phyloP scores from a whole-genome alignment of 768 basidiomycete species.

The Leccinum uliginosum region DNA sequence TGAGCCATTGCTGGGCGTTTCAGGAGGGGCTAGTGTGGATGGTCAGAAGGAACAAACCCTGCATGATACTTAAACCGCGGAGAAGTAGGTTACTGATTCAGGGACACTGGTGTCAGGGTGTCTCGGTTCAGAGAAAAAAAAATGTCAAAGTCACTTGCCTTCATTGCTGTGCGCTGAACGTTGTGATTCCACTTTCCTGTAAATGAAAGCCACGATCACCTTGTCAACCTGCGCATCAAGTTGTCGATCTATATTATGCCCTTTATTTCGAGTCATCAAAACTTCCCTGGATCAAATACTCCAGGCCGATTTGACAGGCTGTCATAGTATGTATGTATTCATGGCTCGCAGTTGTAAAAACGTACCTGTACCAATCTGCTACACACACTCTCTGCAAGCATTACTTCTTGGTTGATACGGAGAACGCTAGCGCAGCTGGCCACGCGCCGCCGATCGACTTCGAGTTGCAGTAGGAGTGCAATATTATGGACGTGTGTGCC shows the following conservation, averaged over 20 bases:
- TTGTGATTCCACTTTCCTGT: too few species aligned
- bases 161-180: background rate
- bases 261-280: background rate
- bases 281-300: background rate
- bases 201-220: background rate
- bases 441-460: background rate
- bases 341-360: background rate
- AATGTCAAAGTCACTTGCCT: background rate
- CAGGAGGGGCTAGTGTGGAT: background rate
- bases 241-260: background rate
- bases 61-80: constrained; percentile 4
- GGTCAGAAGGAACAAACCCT: background rate
- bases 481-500: background rate
- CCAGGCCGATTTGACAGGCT: background rate
- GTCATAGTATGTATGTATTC: background rate
- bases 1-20: constrained; percentile 3
- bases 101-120: background rate
- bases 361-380: background rate
- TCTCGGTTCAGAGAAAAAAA: background rate
- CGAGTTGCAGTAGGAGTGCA: background rate
- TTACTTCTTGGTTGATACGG: background rate
- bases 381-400: background rate
- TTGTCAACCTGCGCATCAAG: background rate
- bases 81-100: constrained; percentile 1
- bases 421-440: background rate